phyloP scores from a whole-genome alignment of 345 rosid genomes.

The Heritiera fomes region DNA sequence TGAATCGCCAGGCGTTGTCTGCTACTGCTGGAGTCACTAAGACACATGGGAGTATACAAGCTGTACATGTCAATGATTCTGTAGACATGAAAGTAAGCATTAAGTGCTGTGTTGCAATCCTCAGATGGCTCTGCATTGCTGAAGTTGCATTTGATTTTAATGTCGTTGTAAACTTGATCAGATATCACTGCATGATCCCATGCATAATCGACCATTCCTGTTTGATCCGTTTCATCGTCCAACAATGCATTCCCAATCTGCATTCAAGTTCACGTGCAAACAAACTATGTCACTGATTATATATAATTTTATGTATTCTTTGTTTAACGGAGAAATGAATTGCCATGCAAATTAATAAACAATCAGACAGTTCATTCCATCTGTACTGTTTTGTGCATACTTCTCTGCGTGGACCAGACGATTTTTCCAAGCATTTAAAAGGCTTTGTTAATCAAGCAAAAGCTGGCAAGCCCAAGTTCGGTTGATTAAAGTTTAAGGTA shows the following conservation, averaged over 20 bases:
- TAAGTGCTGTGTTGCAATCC: conserved; percentile 39
- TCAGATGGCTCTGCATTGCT: conserved; percentile 24
- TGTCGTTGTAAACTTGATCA: conserved; percentile 46
- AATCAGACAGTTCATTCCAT: not conserved
- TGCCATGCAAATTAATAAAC: not conserved
- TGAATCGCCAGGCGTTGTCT: conserved; percentile 34
- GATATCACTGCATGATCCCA: conserved; percentile 88
- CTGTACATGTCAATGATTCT: conserved; percentile 73
- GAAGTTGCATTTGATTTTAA: conserved; percentile 58
- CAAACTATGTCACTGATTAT: not conserved
- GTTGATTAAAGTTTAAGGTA: not conserved
- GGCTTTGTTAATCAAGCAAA: not conserved
- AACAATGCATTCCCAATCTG: conserved; percentile 78
- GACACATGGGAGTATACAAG: conserved; percentile 57
- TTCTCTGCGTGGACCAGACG: not conserved
- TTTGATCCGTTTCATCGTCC: conserved; percentile 76
- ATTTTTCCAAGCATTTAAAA: not conserved
- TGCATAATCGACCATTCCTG: conserved; percentile 80
- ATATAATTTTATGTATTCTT: not conserved
- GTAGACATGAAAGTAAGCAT: conserved; percentile 51
- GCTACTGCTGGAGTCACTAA: conserved; percentile 22
- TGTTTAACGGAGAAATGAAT: not conserved
- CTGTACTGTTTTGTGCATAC: not conserved
- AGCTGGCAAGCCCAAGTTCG: not conserved
- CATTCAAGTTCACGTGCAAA: not conserved